Base-by-base conservation (phyloP, 805 yeast species). In the Saturnispora halmiae region DNA sequence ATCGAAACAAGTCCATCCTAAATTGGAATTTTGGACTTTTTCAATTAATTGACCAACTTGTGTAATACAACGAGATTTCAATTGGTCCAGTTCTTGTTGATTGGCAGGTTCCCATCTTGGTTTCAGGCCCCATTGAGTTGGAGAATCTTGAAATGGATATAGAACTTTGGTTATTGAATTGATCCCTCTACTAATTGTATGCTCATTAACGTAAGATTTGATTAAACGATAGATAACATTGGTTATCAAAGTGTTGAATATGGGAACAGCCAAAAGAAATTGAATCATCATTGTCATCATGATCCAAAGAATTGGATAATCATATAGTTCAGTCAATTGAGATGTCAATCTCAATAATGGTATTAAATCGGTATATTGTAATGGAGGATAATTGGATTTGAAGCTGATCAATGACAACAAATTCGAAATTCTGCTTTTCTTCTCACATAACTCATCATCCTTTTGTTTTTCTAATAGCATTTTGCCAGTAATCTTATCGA, bases 191-290 rank as follows among this genome's bases (percentile, higher is more conserved):
- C 39, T 82, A 53, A 21, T 81, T 79, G 25, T 67, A 63, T 29
- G 72, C 63, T 50, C 85, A 77, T 51, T 82, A 86, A 34, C 64
- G 61, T 69, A 82, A 68, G 52, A 82, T 90, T 22, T 13, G 16
- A 37, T 9, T 20, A 18, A 24, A 16, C 13, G 28, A 24, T 33
- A 27, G 22, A 56, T 34, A 2, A 54, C 15, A 38, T 57, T 61
- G 41, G 49, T 51, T 3, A 53, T 34, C 9, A 46, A 28, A 8
- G 16, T 31, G 13, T 31, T 31, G 1, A 44, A 15, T 6, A 42
- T 20, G 4, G 22, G n/a, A 10, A 46, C 6, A 2, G 19, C 11
- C 9, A 46, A 13, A 16, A 38, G 13, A 16, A 32, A 4, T 22
- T 38, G 38, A 4, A 38, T 24, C 7, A 34, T 3, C 13, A 44